phyloP scores from a whole-genome alignment of 2,329 filamentous ascomycete genomes.

The Fusarium robinianum region DNA sequence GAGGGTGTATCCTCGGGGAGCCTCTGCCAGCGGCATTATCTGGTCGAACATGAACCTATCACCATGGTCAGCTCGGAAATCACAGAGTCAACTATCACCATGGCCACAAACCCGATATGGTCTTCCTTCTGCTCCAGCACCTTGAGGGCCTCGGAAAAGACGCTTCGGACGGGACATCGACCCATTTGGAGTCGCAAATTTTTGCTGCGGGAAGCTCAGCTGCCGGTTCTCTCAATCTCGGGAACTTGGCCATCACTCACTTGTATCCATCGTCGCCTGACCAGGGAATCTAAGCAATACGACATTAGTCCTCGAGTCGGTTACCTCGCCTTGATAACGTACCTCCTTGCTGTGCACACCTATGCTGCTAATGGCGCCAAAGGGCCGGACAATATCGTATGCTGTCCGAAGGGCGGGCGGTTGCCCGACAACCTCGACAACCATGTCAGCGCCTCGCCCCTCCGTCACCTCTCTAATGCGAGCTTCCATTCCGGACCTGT shows the following conservation, averaged over 20 bases:
- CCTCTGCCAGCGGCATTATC: slow-evolving; percentile 70
- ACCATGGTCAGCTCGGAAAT: slow-evolving; percentile 10
- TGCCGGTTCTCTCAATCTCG: background rate
- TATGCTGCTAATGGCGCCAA: slow-evolving; percentile 74
- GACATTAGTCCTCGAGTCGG: slow-evolving; percentile 6
- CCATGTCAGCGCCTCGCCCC: slow-evolving; percentile 82
- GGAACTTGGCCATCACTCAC: slow-evolving; percentile 43
- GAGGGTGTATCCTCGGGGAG: slow-evolving; percentile 69
- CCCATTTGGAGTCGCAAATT: slow-evolving; percentile 77
- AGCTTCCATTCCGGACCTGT: slow-evolving; percentile 66
- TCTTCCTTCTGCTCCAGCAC: slow-evolving; percentile 69
- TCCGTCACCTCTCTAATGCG: slow-evolving; percentile 76
- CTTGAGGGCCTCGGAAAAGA: slow-evolving; percentile 68
- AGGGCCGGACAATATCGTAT: slow-evolving; percentile 73
- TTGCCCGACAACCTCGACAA: slow-evolving; percentile 78
- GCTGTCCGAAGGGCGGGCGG: slow-evolving; percentile 70
- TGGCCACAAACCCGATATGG: slow-evolving; percentile 62
- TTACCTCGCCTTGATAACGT: slow-evolving; percentile 22
- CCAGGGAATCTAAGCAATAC: slow-evolving; percentile 64
- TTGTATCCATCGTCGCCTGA: slow-evolving; percentile 65
- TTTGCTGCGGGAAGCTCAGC: slow-evolving; percentile 54
- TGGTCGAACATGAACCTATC: slow-evolving; percentile 76
- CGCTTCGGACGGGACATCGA: slow-evolving; percentile 72
- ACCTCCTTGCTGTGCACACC: slow-evolving; percentile 77
- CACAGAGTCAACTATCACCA: background rate